These are phyloP conservation scores for Trichoderma lentiforme DNA, from an alignment of 2,329 filamentous ascomycete species.

Conservation along the genomic window DNA sequence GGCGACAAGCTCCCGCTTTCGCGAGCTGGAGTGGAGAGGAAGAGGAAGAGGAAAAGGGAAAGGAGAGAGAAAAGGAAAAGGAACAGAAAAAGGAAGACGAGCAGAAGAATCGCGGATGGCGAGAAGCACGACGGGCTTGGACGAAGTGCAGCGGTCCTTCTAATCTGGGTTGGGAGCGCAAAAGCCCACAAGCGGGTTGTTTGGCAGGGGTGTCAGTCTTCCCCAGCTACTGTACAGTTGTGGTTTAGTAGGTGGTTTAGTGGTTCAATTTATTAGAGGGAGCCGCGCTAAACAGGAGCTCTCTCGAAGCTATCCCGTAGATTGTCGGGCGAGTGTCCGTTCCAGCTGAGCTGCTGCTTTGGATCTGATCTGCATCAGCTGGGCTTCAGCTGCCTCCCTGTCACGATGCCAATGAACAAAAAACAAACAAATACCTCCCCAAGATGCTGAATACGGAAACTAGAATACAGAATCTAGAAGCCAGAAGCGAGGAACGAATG, in stretches of 20 bases:
- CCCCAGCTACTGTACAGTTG: background rate
- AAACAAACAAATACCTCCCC: background rate
- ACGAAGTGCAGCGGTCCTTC: background rate
- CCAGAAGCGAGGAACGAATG: background rate
- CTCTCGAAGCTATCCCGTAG: background rate
- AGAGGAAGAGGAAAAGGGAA: background rate
- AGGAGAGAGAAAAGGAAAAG: background rate
- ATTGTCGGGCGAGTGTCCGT: background rate
- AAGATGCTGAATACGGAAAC: background rate
- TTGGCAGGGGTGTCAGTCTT: background rate
- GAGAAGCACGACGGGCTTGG: background rate
- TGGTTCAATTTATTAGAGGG: background rate
- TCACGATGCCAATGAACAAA: background rate
- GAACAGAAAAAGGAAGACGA: background rate
- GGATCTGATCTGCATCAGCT: background rate
- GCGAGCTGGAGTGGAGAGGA: conserved; percentile 13
- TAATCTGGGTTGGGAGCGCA: background rate
- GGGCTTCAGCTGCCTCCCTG: background rate
- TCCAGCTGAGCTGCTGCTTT: background rate
- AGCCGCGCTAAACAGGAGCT: background rate
- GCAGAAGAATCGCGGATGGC: background rate
- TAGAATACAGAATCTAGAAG: background rate
- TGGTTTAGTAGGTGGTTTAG: background rate
- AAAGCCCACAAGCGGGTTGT: background rate
- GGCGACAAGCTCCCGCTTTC: conserved; percentile 10